Percentiles rank a stretch among this genome's conserved stretches.
These are phyloP conservation scores for Cryphonectria nitschkei DNA, from an alignment of 2,329 filamentous ascomycete genomes.

Conservation along the genomic window DNA sequence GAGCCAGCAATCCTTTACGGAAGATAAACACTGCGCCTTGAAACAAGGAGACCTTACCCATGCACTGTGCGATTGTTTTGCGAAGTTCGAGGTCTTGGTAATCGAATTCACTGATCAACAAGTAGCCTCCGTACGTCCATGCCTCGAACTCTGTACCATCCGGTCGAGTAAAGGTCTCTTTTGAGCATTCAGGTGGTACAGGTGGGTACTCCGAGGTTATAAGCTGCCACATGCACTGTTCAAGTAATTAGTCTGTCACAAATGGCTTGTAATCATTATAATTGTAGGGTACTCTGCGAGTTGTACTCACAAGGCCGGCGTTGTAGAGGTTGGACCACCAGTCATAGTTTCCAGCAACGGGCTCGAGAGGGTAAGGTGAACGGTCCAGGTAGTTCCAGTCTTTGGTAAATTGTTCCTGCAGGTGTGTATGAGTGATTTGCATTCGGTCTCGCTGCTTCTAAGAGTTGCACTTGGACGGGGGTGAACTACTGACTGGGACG, in stretches of 20 bases:
- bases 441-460: neutral
- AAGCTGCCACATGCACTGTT: neutral
- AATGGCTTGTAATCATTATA: neutral
- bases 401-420: neutral
- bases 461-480: neutral
- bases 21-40: neutral
- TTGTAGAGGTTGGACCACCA: neutral
- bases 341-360: neutral
- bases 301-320: neutral
- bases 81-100: neutral
- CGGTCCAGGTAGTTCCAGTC: neutral
- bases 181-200: neutral
- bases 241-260: neutral
- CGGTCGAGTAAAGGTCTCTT: neutral
- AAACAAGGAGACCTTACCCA: neutral
- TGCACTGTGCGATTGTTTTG: neutral
- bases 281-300: neutral
- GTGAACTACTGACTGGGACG: neutral
- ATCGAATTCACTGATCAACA: neutral
- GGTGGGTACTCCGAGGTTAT: neutral
- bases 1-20: neutral
- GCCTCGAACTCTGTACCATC: neutral
- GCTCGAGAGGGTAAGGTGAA: neutral
- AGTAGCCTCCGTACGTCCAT: neutral
- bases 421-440: neutral